phyloP scores from a whole-genome alignment of 2,329 filamentous ascomycete species.

The Leptographium lundbergii region DNA sequence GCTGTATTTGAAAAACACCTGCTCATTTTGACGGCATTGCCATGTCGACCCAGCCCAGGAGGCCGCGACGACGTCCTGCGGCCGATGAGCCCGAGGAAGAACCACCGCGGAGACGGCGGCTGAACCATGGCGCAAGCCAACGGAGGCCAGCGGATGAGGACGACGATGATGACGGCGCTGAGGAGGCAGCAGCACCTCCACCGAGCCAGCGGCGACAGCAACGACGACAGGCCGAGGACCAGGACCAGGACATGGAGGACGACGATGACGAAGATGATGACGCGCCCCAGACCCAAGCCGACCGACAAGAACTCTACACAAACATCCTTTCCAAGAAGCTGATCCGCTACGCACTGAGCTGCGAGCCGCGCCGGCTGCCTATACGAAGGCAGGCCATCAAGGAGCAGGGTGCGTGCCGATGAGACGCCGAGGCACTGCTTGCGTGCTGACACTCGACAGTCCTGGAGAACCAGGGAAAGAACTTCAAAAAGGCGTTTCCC shows the following conservation, averaged over 20 bases:
- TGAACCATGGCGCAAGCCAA: neutral
- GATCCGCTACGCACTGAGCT: constrained; percentile 55
- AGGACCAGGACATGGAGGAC: neutral
- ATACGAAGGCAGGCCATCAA: constrained; percentile 51
- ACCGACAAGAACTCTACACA: constrained; percentile 24
- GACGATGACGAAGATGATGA: neutral
- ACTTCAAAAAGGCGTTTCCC: constrained; percentile 68
- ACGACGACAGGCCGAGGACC: neutral
- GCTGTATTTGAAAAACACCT: neutral
- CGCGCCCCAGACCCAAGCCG: constrained; percentile 3
- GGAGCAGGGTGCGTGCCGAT: constrained; percentile 39
- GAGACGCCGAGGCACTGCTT: neutral
- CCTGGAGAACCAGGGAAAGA: constrained; percentile 53
- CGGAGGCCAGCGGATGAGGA: neutral
- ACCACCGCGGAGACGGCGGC: neutral
- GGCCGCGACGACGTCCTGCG: neutral
- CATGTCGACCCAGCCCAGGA: neutral
- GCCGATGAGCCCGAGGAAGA: neutral
- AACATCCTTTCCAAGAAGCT: constrained; percentile 50
- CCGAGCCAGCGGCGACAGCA: neutral
- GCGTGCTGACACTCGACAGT: constrained; percentile 30
- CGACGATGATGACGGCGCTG: neutral
- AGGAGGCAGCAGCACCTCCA: neutral
- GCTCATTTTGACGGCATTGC: neutral
- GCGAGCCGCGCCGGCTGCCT: constrained; percentile 48